These are phyloP conservation scores for Gossypium trilobum DNA, from an alignment of 441 rosid genomes.

Conservation along the genomic window DNA sequence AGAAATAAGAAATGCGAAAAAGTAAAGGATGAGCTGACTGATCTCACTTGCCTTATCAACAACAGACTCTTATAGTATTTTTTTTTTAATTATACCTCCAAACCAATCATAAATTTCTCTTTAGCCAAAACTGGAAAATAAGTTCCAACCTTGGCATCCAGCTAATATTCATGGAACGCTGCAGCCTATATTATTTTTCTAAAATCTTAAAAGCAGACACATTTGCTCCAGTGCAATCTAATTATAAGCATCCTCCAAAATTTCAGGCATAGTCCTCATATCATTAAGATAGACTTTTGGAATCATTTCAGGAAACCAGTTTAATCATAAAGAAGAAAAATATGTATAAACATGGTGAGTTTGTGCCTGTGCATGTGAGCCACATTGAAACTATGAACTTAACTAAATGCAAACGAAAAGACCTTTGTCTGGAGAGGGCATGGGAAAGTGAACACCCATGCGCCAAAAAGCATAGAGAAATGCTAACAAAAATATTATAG, in stretches of 20 bases:
- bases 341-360: not conserved
- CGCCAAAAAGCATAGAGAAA: conserved; percentile 99
- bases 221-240: conserved; percentile 1
- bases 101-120: not conserved
- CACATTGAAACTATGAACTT: not conserved
- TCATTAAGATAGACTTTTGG: not conserved
- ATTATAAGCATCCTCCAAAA: not conserved
- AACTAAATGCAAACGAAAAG: conserved; percentile 10
- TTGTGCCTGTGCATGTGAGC: not conserved
- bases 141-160: not conserved
- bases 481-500: conserved; percentile 74
- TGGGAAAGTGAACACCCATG: conserved; percentile 97
- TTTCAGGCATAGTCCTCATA: not conserved
- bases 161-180: not conserved
- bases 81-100: not conserved
- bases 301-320: conserved; percentile 6
- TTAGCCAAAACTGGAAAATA: not conserved
- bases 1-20: not conserved
- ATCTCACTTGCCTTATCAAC: not conserved
- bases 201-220: not conserved
- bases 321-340: conserved; percentile 8
- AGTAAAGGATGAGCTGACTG: not conserved
- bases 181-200: not conserved
- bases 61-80: not conserved
- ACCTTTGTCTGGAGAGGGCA: conserved; percentile 97